Evolutionary conservation across 2,329 filamentous ascomycete species (phyloP).

Genomic region (Aspergillus fumigatus): DNA sequence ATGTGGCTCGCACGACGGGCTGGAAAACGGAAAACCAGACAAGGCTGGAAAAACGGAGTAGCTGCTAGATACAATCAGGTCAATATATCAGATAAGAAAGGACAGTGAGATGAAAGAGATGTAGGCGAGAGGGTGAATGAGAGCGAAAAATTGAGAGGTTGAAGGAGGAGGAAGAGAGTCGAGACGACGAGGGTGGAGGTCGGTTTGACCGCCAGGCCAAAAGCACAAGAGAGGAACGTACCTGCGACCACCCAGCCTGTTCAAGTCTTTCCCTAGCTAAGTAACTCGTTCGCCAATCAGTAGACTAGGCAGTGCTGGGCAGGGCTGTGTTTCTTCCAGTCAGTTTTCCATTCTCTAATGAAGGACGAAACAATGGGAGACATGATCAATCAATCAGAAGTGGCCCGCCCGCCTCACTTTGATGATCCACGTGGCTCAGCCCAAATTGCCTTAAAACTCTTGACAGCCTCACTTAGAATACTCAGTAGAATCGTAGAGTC

Average conservation of each 20-base stretch:
- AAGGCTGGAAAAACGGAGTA: neutral
- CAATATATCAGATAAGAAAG: slow-evolving; percentile 6
- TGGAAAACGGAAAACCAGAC: neutral
- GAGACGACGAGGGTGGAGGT: neutral
- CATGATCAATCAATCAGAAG: neutral
- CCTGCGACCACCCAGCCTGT: slow-evolving; percentile 4
- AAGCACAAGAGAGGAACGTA: slow-evolving; percentile 7
- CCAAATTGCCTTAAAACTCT: neutral
- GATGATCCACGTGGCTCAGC: slow-evolving; percentile 28
- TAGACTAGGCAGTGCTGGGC: neutral
- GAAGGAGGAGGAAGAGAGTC: neutral
- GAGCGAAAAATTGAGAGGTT: neutral
- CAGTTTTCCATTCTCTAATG: neutral
- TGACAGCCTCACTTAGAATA: neutral
- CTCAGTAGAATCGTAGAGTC: neutral
- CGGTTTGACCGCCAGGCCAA: slow-evolving; percentile 12
- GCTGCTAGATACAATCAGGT: slow-evolving; percentile 3
- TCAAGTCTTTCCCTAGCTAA: neutral
- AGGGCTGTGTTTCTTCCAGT: neutral
- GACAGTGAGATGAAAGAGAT: slow-evolving; percentile 3
- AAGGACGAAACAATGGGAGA: neutral
- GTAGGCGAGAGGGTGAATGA: neutral
- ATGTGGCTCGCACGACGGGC: slow-evolving; percentile 5
- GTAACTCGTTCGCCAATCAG: neutral
- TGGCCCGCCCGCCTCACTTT: slow-evolving; percentile 22